Evolutionary conservation across 352 stramenopile species (phyloP).

Genomic region (Globisporangium heterothallicum): DNA sequence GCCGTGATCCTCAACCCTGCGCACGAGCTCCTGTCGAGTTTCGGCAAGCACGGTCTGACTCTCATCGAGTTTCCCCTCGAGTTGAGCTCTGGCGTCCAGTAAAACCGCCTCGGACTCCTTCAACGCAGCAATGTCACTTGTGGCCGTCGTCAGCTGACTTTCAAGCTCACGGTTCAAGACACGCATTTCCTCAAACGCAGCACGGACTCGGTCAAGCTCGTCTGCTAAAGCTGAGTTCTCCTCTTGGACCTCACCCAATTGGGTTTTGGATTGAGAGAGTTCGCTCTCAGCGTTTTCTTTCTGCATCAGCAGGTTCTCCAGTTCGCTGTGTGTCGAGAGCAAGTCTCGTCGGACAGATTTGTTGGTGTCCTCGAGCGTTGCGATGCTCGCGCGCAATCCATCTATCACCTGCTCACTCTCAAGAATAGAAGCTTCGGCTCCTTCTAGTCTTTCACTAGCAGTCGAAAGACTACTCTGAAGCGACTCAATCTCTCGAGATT

Average conservation of each 20-base stretch:
- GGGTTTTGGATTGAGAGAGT: constrained; percentile 13
- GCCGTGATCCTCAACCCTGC: not conserved
- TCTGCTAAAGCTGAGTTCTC: constrained; percentile 18
- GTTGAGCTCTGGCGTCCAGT: not conserved
- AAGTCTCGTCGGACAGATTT: constrained; percentile 3
- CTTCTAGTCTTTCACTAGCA: constrained; percentile 13
- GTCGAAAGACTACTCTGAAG: constrained; percentile 3
- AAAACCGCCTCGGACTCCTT: constrained; percentile 4
- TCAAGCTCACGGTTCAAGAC: constrained; percentile 2
- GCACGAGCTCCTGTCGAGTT: not conserved
- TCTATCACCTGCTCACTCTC: not conserved
- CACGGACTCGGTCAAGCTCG: constrained; percentile 11
- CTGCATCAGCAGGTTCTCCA: not conserved
- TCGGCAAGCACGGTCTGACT: not conserved
- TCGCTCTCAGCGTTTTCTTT: constrained; percentile 6
- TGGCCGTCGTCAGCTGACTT: not conserved
- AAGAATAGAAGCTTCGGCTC: not conserved
- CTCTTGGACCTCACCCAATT: constrained; percentile 12
- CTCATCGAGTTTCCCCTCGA: not conserved
- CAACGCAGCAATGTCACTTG: not conserved
- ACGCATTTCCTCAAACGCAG: constrained; percentile 2
- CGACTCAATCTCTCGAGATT: constrained; percentile 4
- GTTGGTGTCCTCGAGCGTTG: not conserved
- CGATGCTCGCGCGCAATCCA: not conserved
- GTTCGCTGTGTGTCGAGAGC: not conserved